Conservation (phyloP, 139 green algal species). For the Chlamydomonas sp. region DNA sequence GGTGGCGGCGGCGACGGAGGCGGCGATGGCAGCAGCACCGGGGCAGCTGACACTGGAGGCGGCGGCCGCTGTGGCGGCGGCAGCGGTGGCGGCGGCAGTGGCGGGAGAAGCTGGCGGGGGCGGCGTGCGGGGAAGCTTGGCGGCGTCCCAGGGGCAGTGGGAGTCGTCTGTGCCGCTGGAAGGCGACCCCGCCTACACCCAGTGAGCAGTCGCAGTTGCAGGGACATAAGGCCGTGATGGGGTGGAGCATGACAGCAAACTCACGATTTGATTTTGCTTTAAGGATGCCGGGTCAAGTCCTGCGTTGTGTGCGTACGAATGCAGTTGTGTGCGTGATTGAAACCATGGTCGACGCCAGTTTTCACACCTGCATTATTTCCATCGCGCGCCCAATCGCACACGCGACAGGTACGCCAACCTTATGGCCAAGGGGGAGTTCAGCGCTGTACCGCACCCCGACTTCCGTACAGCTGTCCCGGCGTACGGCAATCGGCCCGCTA, state of each 20-base stretch:
- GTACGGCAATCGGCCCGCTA: too few relatives aligned
- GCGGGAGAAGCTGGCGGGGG: background rate
- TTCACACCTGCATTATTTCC: too few relatives aligned
- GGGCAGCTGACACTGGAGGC: background rate
- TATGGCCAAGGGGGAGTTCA: conserved; percentile 30
- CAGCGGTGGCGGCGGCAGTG: background rate
- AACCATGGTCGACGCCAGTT: too few relatives aligned
- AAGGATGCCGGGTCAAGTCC: background rate
- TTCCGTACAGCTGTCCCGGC: background rate
- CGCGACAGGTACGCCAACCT: conserved; percentile 17
- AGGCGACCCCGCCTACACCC: background rate
- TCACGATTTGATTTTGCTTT: background rate
- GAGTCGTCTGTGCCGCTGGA: background rate
- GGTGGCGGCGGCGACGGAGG: too few relatives aligned
- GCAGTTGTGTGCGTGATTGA: background rate
- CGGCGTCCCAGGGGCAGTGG: background rate
- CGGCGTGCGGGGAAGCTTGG: background rate
- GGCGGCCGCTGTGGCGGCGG: background rate
- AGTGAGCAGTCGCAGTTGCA: background rate
- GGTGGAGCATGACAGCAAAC: background rate
- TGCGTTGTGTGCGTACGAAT: background rate
- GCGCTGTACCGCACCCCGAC: background rate
- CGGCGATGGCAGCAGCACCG: too few relatives aligned
- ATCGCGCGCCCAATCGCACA: background rate
- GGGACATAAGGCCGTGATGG: background rate